phyloP scores from a whole-genome alignment of 1,284 basidiomycete genomes.

The Moesziomyces globuligerus region DNA sequence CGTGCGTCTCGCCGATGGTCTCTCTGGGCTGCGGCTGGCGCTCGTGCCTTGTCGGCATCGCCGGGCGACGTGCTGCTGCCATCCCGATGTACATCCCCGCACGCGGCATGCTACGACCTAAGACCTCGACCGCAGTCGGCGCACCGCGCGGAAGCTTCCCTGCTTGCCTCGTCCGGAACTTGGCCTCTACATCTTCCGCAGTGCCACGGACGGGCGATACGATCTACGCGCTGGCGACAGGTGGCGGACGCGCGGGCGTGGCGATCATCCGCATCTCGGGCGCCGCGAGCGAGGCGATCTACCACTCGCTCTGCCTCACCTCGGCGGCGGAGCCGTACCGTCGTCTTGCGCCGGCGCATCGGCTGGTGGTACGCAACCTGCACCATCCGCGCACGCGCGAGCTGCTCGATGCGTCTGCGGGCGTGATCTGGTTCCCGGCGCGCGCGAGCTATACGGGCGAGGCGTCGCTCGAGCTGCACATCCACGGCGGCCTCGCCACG shows the following conservation, averaged over 20 bases:
- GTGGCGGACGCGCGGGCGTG: conserved; percentile 82
- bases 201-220: conserved; percentile 69
- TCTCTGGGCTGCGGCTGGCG: not conserved
- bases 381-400: conserved; percentile 75
- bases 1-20: not conserved
- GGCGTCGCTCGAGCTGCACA: conserved; percentile 83
- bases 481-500: conserved; percentile 86
- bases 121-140: too few species aligned
- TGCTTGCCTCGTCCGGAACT: too few species aligned
- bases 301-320: conserved; percentile 72
- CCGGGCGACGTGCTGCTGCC: not conserved
- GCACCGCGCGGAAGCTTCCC: too few species aligned
- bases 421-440: conserved; percentile 81
- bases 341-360: conserved; percentile 72
- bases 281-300: conserved; percentile 75
- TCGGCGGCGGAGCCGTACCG: conserved; percentile 3
- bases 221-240: conserved; percentile 86
- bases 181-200: not conserved
- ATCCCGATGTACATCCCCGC: too few species aligned
- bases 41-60: not conserved
- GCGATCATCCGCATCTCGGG: conserved; percentile 84
- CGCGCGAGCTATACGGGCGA: conserved; percentile 83
- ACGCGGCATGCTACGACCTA: too few species aligned
- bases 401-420: conserved; percentile 77
- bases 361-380: conserved; percentile 77